Base-by-base conservation (phyloP, 192 early-diverging fungal genomes). In the Coemansia nantahalensis region DNA sequence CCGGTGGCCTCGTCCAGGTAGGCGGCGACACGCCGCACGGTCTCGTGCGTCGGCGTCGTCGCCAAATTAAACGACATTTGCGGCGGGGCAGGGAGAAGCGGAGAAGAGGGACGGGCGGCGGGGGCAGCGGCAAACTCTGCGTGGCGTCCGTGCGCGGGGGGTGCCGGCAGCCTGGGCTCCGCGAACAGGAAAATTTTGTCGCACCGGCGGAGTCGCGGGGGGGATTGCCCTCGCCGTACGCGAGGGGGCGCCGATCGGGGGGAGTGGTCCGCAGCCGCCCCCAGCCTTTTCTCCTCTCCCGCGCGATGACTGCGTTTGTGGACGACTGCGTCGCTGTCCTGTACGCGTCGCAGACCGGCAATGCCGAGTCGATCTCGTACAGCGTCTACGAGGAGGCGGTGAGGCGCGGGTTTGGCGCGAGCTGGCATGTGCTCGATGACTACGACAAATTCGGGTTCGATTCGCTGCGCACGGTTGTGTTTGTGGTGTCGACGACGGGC, bases 291-390 rank as follows among this genome's bases (percentile, higher is more conserved):
- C n/a, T n/a, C n/a, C n/a, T n/a, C n/a, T n/a, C n/a, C n/a, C n/a
- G n/a, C n/a, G n/a, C n/a, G n/a, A n/a, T n/a, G n/a, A n/a, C n/a
- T n/a, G n/a, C 12, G 2, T 55, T 49, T 33, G 47, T 51, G 35
- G 59, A 59, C 31, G 37, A 47, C 24, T 37, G 36, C 3, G 65
- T 76, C 1, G 48, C 60, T 19, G 40, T 76, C 34, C 65, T 94
- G 26, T 97, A 85, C 57, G 94, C 86, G 12, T 94, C 92, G 40
- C 91, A 97, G 68, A 97, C 94, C 0, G 94, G 94, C 15, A 97
- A 92, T 72, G 91, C 94, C 33, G 92, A 97, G 69, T 92, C 83
- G 60, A 97, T 97, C 46, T 85, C 91, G 18, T 82, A 87, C 65
- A 90, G 83, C 64, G 80, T 94, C 45, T 81, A 89, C 54, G 78